phyloP scores from a whole-genome alignment of 306 rosid genomes.

The Corylus heterophylla region DNA sequence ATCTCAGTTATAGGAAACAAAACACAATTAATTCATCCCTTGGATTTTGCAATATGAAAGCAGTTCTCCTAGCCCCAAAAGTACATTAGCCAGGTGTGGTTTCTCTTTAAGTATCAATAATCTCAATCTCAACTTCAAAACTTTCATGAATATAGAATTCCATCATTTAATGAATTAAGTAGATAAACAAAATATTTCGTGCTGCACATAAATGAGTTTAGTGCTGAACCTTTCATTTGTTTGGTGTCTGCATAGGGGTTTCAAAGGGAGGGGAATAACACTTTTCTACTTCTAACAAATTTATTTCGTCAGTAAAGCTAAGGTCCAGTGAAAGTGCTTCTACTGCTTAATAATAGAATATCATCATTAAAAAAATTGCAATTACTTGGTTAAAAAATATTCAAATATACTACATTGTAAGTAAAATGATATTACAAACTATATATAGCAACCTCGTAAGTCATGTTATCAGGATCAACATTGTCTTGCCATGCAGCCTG shows the following conservation, averaged over 20 bases:
- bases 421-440: constrained; percentile 2
- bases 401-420: background rate
- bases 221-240: background rate
- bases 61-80: background rate
- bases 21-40: background rate
- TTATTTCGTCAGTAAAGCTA: background rate
- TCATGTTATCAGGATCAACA: constrained; percentile 88
- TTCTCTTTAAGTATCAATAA: background rate
- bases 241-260: background rate
- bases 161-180: background rate
- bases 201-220: background rate
- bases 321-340: background rate
- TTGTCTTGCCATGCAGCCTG: constrained; percentile 84
- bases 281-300: background rate
- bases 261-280: background rate
- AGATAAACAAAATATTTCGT: background rate
- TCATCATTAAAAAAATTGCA: background rate
- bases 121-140: background rate
- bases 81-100: background rate
- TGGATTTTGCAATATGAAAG: background rate
- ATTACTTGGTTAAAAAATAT: background rate
- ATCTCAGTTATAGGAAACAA: background rate
- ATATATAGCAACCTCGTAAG: constrained; percentile 67
- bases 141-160: background rate
- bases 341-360: background rate